Evolutionary conservation across 2,329 filamentous ascomycete species (phyloP), one percentile per base, ranked within the genome.

Genomic region (Aspergillus texensis): DNA sequence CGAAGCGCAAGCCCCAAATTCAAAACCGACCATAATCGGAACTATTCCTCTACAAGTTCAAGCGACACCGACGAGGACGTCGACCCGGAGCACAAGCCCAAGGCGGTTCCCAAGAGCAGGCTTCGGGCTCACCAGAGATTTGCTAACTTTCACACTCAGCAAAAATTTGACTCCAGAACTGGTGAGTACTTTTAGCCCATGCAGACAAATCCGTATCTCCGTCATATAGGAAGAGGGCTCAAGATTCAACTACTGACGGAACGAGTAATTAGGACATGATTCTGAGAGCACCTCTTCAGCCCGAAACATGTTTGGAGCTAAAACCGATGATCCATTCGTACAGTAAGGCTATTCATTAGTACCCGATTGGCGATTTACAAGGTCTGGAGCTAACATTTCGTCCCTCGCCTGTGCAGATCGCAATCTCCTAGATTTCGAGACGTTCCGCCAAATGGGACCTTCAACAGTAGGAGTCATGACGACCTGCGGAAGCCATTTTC

Each of bases 1-100:
- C 79, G 77, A 41, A 82, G 80, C 59, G 79, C 76, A 30, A 82
- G 81, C 62, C 81, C 81, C 3, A 77, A 79, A 34, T 52, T 76
- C 32, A 77, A 74, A 52, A 71, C 67, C 11, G 74, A 75, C 55
- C 70, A 73, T n/a, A 71, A 73, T 46, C 70, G 65, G n/a, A 67
- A 68, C 26, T 77, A 75, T 53, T 72, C 72, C 43, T 78, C 75
- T 4, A 76, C 77, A n/a, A 79, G 75, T 28, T 78, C 79, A 5
- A 81, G 79, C 65, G 79, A 78, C 55, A 69, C 71, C 5, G 77
- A 73, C 3, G 76, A 78, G 36, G 69, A 74, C 26, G 50, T 67
- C 26, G 6, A 30, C 28, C 64, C 64, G 34, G 55, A 63, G 6
- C 65, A 60, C n/a, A 78, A 80, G 63, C 78, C 76, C 16, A 82